These are phyloP conservation scores for Ceratocystis eucalypticola DNA, from an alignment of 2,329 filamentous ascomycete genomes.

Conservation along the genomic window DNA sequence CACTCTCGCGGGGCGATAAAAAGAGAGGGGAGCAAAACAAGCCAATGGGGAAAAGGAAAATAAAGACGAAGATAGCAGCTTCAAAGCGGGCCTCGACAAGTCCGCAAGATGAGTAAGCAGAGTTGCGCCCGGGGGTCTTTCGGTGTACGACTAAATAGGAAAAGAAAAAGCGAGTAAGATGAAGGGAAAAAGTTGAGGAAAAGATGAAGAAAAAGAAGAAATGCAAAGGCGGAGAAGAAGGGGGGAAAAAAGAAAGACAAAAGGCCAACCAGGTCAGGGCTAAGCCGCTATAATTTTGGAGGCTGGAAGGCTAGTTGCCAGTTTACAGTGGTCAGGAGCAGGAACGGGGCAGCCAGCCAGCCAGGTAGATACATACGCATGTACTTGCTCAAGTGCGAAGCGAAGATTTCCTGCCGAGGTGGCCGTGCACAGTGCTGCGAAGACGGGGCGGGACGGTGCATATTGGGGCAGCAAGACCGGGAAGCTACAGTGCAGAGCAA, in stretches of 20 bases:
- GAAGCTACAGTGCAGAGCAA: background rate
- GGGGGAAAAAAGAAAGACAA: constrained; percentile 16
- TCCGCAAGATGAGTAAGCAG: constrained; percentile 9
- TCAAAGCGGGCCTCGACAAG: background rate
- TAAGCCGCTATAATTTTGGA: constrained; percentile 7
- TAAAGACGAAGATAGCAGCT: background rate
- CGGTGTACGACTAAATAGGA: constrained; percentile 15
- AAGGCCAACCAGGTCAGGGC: background rate
- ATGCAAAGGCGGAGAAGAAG: background rate
- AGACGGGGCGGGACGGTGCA: background rate
- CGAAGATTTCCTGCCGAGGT: background rate
- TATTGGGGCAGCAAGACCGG: background rate
- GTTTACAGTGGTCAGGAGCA: background rate
- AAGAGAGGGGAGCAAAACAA: constrained; percentile 21
- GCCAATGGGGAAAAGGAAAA: constrained; percentile 14
- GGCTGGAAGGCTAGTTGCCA: constrained; percentile 4
- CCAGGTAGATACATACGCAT: background rate
- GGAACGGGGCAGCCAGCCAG: background rate
- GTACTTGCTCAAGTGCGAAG: no score
- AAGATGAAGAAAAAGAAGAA: constrained; percentile 16
- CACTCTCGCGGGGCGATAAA: no score
- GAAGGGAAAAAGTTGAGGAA: background rate
- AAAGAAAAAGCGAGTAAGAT: constrained; percentile 19
- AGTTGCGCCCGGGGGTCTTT: background rate
- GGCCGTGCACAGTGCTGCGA: background rate